Percentiles rank a stretch among this genome's conserved stretches.
phyloP scores from a whole-genome alignment of 2,329 filamentous ascomycete genomes.

The Dryadomyces quercus-mongolicae region DNA sequence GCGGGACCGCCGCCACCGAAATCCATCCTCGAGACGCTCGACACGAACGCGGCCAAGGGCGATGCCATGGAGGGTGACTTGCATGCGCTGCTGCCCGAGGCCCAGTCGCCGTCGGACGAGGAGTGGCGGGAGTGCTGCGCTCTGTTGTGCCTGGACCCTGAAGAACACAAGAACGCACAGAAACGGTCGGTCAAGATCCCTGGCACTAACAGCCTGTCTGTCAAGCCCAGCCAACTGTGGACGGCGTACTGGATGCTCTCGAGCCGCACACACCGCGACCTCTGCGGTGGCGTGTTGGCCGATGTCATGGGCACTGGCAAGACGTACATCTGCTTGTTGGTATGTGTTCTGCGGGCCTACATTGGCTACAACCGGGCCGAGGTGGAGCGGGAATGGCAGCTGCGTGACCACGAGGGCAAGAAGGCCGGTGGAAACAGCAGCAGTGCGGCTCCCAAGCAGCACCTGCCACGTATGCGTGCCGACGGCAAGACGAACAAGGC shows the following conservation, averaged over 20 bases:
- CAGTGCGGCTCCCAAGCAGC: constrained; percentile 8
- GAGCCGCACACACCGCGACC: constrained; percentile 9
- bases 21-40: constrained; percentile 11
- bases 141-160: constrained; percentile 10
- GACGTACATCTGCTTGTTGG: constrained; percentile 12
- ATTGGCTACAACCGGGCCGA: constrained; percentile 13
- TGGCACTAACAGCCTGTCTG: constrained; percentile 11
- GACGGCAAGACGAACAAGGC: not conserved
- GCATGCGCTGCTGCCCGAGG: constrained; percentile 11
- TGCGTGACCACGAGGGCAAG: constrained; percentile 8
- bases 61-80: constrained; percentile 13
- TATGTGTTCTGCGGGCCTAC: constrained; percentile 10
- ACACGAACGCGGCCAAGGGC: constrained; percentile 12
- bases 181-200: constrained; percentile 11
- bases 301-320: constrained; percentile 15
- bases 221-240: constrained; percentile 14
- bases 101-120: constrained; percentile 7
- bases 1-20: not conserved
- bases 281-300: constrained; percentile 13
- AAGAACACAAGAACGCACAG: constrained; percentile 11
- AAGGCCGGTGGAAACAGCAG: constrained; percentile 1
- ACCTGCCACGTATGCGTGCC: not conserved
- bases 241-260: constrained; percentile 15
- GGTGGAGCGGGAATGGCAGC: constrained; percentile 14
- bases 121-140: constrained; percentile 12